Conservation (phyloP, 2,329 filamentous ascomycete species). For the Aspergillus jensenii region DNA sequence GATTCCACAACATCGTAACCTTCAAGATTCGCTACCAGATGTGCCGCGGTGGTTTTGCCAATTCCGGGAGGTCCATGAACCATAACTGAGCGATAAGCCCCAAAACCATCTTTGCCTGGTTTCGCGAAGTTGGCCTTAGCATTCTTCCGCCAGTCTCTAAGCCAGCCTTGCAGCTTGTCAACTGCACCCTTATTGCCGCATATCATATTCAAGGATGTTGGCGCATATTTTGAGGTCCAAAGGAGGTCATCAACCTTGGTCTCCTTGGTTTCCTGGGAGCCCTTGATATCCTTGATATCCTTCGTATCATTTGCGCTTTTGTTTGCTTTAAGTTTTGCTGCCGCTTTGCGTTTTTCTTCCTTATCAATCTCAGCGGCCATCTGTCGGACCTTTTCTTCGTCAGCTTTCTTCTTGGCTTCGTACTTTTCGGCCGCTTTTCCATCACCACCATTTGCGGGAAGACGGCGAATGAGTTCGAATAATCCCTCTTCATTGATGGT, state of each 20-base stretch:
- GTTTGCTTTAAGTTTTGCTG: slow-evolving; percentile 54
- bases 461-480: slow-evolving; percentile 75
- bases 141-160: slow-evolving; percentile 76
- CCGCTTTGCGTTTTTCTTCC: slow-evolving; percentile 61
- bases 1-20: slow-evolving; percentile 92
- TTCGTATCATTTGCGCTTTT: slow-evolving; percentile 46
- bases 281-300: slow-evolving; percentile 34
- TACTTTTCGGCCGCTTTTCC: slow-evolving; percentile 85
- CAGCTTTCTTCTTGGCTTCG: slow-evolving; percentile 78
- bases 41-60: slow-evolving; percentile 95
- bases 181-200: slow-evolving; percentile 92
- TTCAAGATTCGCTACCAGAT: slow-evolving; percentile 87
- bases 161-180: slow-evolving; percentile 85
- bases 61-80: slow-evolving; percentile 94
- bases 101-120: slow-evolving; percentile 79
- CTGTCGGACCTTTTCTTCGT: slow-evolving; percentile 77
- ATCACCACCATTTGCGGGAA: slow-evolving; percentile 84
- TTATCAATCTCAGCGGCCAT: slow-evolving; percentile 83
- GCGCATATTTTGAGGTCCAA: slow-evolving; percentile 95
- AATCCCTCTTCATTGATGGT: slow-evolving; percentile 93
- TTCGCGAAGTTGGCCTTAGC: slow-evolving; percentile 80
- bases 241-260: slow-evolving; percentile 62
- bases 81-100: slow-evolving; percentile 83
- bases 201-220: slow-evolving; percentile 78
- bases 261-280: background rate